Base-by-base conservation (phyloP, 805 yeast genomes). In the Myxozyma udenii region DNA sequence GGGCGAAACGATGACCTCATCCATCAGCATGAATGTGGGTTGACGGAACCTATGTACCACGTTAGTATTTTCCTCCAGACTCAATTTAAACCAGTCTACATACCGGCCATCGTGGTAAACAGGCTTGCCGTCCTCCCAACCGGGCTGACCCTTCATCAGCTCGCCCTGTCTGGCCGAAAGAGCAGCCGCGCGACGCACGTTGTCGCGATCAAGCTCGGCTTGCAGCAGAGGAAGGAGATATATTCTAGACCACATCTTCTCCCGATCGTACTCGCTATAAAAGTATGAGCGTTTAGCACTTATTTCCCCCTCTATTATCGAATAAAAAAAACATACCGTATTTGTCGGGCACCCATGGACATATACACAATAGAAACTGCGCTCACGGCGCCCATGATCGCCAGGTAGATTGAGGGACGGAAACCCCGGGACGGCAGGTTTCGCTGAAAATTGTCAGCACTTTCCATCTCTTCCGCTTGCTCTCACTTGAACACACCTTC, bases 391-490 rank as follows among this genome's bases (percentile, higher is more conserved):
- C 80, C 73, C 53, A 86, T 67, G 33, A 83, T 79, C 65, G 79
- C 79, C 54, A 87, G 75, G 73, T 84, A 87, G 40, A 85, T 74
- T 39, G 80, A 72, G 14, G 95, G 93, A 51, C 91, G 74, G 72
- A 87, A 87, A 2, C 95, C 95, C 61, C 95, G 76, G 1, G 91
- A 73, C 22, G 95, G 95, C 44, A 87, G 71, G 68, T 87, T 84
- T 67, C 95, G 79, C 72, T 68, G 47, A 16, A 39, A 21, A 35
- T 35, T 12, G 12, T 26, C 32, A 26, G 32, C 32, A 26, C 32
- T 26, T 6, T 26, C 32, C 11, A 26, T 7, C 32, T 6, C 32
- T 26, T 6, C 32, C 6, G 6, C 32, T 26, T 6, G 32, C n/a
- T n/a, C n/a, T n/a, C n/a, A n/a, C n/a, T n/a, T n/a, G 23, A 21